phyloP scores from a whole-genome alignment of 2,329 filamentous ascomycete species.

The Dothideomycetes sp. region DNA sequence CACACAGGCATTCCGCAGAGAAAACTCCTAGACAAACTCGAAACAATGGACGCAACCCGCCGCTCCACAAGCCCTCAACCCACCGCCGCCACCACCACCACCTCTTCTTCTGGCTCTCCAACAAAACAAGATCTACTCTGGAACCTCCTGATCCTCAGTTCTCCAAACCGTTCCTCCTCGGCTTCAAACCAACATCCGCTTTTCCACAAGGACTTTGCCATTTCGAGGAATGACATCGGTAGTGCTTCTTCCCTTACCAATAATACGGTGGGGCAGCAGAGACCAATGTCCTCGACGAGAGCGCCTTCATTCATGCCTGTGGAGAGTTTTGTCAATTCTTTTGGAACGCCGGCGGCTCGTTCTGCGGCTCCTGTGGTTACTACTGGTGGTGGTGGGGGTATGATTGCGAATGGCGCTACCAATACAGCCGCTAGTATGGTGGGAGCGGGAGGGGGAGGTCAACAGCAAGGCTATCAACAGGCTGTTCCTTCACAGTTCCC shows the following conservation, averaged over 20 bases:
- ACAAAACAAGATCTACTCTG: conserved; percentile 11
- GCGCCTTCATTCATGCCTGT: too few relatives aligned
- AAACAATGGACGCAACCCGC: conserved; percentile 2
- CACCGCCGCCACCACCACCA: background rate
- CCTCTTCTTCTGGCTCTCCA: too few relatives aligned
- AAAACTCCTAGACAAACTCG: conserved; percentile 6
- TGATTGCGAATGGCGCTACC: background rate
- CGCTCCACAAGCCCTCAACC: conserved; percentile 9
- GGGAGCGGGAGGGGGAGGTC: background rate
- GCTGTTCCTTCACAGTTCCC: conserved; percentile 3
- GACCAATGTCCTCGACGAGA: too few relatives aligned
- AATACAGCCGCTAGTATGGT: background rate
- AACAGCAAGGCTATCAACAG: background rate
- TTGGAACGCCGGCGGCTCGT: background rate
- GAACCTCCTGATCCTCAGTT: conserved; percentile 10
- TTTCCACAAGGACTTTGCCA: conserved; percentile 6
- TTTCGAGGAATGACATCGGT: background rate
- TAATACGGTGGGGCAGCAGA: too few relatives aligned
- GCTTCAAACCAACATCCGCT: background rate
- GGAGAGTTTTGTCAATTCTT: too few relatives aligned
- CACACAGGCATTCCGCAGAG: background rate
- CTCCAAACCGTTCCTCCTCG: background rate
- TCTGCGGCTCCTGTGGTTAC: background rate
- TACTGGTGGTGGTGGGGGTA: background rate
- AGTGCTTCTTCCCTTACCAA: too few relatives aligned